phyloP scores from a whole-genome alignment of 208 protist species.

The Trypanosoma scelopori region DNA sequence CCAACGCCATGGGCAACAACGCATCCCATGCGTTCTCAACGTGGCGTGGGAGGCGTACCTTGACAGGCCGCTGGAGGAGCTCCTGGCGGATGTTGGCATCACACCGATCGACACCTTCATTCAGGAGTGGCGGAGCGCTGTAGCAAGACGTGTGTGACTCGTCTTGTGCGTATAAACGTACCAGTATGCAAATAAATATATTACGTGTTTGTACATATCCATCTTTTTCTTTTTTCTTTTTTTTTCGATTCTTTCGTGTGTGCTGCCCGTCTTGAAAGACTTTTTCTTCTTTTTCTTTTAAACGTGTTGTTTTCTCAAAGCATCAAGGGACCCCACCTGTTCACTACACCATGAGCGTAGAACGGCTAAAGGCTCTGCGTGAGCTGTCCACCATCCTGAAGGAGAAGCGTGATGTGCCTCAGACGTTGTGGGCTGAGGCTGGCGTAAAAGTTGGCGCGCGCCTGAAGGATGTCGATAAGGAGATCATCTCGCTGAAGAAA shows the following conservation, averaged over 20 bases:
- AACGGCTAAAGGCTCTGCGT: conserved; percentile 57
- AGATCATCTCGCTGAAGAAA: conserved; percentile 69
- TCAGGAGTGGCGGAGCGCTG: conserved; percentile 11
- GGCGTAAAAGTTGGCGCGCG: conserved; percentile 76
- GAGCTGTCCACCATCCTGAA: conserved; percentile 62
- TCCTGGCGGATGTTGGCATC: conserved; percentile 53
- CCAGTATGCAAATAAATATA: background rate
- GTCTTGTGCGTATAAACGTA: too few relatives aligned
- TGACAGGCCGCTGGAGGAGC: conserved; percentile 47
- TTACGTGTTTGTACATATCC: background rate
- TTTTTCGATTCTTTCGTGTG: background rate
- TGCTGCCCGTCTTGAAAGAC: background rate
- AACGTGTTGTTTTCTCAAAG: background rate
- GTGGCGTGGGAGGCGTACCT: conserved; percentile 80
- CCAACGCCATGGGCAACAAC: conserved; percentile 40
- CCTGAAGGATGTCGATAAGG: conserved; percentile 92
- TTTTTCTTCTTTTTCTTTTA: conserved; percentile 5
- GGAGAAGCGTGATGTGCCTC: conserved; percentile 59
- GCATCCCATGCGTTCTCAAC: conserved; percentile 67
- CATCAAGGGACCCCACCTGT: too few relatives aligned
- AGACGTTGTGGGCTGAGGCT: conserved; percentile 44
- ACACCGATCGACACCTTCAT: conserved; percentile 66
- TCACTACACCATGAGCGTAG: conserved; percentile 26
- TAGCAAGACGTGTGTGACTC: background rate
- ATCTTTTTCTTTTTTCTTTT: background rate